phyloP scores from a whole-genome alignment of 1,284 basidiomycete genomes.

The Fomitopsis schrenkii region DNA sequence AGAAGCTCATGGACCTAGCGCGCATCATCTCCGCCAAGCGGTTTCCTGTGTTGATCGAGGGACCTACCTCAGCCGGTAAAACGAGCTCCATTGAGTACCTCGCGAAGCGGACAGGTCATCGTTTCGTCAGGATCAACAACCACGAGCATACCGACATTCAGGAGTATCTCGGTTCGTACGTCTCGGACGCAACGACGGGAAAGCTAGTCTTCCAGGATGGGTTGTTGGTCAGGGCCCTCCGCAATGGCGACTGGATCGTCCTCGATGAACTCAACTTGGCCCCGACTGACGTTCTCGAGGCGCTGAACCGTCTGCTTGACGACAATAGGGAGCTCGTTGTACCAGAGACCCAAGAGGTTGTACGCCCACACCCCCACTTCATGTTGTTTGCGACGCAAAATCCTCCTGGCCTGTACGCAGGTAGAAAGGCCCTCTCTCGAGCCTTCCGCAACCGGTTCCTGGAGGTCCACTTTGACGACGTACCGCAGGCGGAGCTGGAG shows the following conservation, averaged over 20 bases:
- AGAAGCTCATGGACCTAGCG: constrained; percentile 89
- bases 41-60: constrained; percentile 96
- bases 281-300: constrained; percentile 97
- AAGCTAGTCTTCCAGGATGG: constrained; percentile 96
- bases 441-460: constrained; percentile 99
- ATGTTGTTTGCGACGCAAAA: constrained; percentile 99
- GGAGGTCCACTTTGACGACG: constrained; percentile 97
- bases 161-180: constrained; percentile 97
- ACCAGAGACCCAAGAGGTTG: constrained; percentile 94
- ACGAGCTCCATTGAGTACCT: constrained; percentile 97
- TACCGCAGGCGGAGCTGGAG: constrained; percentile 92
- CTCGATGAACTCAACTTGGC: constrained; percentile 98
- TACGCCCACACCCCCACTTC: constrained; percentile 93
- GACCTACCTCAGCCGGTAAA: constrained; percentile 97
- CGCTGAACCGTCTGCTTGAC: constrained; percentile 93
- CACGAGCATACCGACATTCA: constrained; percentile 99
- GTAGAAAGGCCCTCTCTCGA: constrained; percentile 91
- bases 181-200: constrained; percentile 89
- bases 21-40: constrained; percentile 86
- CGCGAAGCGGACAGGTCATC: constrained; percentile 90
- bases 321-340: constrained; percentile 97
- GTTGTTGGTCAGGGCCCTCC: constrained; percentile 87
- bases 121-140: constrained; percentile 98
- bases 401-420: constrained; percentile 96
- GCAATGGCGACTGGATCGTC: constrained; percentile 96